Evolutionary conservation across 2,329 filamentous ascomycete genomes (phyloP), one percentile per base, ranked within the genome.

Genomic region (Colletotrichum falcatum): DNA sequence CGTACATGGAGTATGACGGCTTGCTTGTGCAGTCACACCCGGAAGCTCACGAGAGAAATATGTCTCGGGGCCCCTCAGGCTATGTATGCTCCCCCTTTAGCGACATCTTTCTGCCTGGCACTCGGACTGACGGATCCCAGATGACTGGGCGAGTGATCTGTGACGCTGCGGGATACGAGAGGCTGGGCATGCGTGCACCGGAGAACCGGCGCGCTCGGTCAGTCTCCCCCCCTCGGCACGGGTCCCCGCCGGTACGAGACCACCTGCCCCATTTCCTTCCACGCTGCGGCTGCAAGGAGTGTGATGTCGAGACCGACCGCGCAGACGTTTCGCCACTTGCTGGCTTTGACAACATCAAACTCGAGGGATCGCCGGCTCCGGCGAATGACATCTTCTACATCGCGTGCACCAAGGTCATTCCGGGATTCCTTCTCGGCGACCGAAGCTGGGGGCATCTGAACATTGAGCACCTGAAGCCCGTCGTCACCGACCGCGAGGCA

Each of bases 1-100:
- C 77, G 0, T 85, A 85, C 70, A 85, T 83, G 79, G 79, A 83
- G 8, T 85, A 86, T 23, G 80, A 84, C 14, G 84, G 84, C 4
- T 76, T 76, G 23, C 76, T 85, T 6, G 80, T 81, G 33, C 68
- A 48, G 51, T 78, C 46, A 9, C 26, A 78, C 58, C 77, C 75
- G 4, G 74, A 76, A 2, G 72, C 72, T 0, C 74, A 73, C 8
- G 26, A 23, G 28, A 48, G 39, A 11, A 12, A 44, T 4, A 39
- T 46, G 2, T 58, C 42, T n/a, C 66, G 75, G n/a, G 79, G 78
- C 3, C 77, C 77, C 26, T 79, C 79, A 2, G 79, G 79, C 16
- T 80, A 79, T 64, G 69, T 71, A 65, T 55, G 9, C 42, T 1
- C 18, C 16, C 4, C 7, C 30, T 11, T 33, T n/a, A 14, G 23